Conservation (phyloP, 2,329 filamentous ascomycete genomes). For the Xylariomycetidae sp. region DNA sequence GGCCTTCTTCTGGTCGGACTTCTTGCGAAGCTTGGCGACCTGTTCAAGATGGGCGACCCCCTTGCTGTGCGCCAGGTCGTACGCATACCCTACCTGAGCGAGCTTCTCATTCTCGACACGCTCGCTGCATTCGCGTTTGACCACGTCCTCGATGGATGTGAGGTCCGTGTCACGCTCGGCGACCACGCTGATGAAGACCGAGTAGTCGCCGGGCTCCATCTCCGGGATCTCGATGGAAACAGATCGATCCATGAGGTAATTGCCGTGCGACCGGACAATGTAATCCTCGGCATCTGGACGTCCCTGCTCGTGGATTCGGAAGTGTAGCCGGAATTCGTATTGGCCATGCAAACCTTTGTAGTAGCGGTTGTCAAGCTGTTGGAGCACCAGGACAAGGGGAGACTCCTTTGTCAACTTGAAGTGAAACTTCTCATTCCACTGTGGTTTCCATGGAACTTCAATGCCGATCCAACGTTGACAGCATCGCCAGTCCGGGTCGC, state of each 20-base stretch:
- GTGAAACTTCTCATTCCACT: constrained; percentile 59
- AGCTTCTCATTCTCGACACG: constrained; percentile 54
- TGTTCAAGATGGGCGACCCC: constrained; percentile 47
- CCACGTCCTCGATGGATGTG: constrained; percentile 50
- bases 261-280: constrained; percentile 54
- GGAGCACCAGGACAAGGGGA: constrained; percentile 54
- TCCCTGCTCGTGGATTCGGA: constrained; percentile 47
- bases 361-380: constrained; percentile 59
- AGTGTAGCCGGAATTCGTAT: constrained; percentile 48
- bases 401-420: constrained; percentile 52
- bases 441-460: constrained; percentile 56
- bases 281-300: constrained; percentile 51
- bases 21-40: constrained; percentile 44
- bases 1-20: constrained; percentile 45
- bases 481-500: constrained; percentile 52
- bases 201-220: constrained; percentile 52
- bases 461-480: constrained; percentile 58
- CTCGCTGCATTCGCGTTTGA: constrained; percentile 44
- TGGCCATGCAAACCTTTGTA: constrained; percentile 58
- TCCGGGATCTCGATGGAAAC: constrained; percentile 54
- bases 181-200: constrained; percentile 52
- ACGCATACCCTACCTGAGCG: constrained; percentile 52
- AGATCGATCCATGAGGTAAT: constrained; percentile 54
- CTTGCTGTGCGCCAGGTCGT: constrained; percentile 58
- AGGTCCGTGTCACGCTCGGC: constrained; percentile 40